Percentiles rank a stretch among this genome's conserved stretches.
Evolutionary conservation across 768 basidiomycete genomes (phyloP).

Genomic region (Tricholoma furcatifolium): DNA sequence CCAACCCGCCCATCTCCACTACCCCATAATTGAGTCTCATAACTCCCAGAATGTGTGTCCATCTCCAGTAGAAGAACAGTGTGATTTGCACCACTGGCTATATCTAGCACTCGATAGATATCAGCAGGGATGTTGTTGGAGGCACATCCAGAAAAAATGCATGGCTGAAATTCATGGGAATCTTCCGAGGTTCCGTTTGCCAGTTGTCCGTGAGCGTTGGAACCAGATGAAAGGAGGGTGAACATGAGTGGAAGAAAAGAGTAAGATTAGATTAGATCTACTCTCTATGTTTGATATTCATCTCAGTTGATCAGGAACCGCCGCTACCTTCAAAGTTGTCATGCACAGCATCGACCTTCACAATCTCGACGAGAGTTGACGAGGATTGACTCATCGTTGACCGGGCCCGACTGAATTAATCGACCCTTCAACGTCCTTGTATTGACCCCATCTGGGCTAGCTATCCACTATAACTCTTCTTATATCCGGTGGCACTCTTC

Average conservation of each 20-base stretch:
- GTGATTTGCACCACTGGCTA: constrained; percentile 80
- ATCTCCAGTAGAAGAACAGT: constrained; percentile 62
- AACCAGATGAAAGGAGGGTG: constrained; percentile 24
- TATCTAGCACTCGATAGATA: constrained; percentile 36
- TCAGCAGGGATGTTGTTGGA: constrained; percentile 29
- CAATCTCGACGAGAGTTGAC: too few species aligned
- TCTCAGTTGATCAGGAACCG: too few species aligned
- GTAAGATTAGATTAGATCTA: neutral
- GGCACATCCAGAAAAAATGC: constrained; percentile 33
- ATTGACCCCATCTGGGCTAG: neutral
- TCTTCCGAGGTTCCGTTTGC: constrained; percentile 47
- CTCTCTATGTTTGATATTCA: too few species aligned
- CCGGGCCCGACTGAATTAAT: too few species aligned
- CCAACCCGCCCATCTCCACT: constrained; percentile 70
- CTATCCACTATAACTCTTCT: neutral
- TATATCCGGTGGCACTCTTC: too few species aligned
- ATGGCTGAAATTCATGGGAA: constrained; percentile 38
- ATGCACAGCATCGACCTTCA: too few species aligned
- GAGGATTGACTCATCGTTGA: too few species aligned
- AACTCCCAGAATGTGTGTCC: constrained; percentile 15
- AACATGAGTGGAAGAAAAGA: constrained; percentile 6
- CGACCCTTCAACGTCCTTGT: too few species aligned
- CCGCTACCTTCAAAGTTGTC: too few species aligned
- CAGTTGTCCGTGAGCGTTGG: constrained; percentile 55
- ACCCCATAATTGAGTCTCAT: constrained; percentile 57